Base-by-base conservation (phyloP, 441 rosid species). In the Jatropha podagrica region DNA sequence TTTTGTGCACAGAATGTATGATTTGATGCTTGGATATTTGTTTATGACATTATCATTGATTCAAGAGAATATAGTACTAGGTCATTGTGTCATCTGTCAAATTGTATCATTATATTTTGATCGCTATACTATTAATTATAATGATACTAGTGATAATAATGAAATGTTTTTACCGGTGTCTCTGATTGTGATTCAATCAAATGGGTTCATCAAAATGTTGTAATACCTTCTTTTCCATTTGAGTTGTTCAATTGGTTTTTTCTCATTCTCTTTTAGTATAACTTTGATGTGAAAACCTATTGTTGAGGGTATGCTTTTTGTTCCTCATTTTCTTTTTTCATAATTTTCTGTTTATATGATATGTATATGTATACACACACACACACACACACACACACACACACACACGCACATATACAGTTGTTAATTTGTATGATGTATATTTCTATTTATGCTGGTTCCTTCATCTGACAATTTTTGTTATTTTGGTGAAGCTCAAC, bases 401-500 rank as follows among this genome's bases (percentile, higher is more conserved):
- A n/a, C n/a, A n/a, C n/a, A n/a, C n/a, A n/a, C n/a, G n/a, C n/a
- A n/a, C n/a, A n/a, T n/a, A n/a, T n/a, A n/a, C 59, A 48, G 8
- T 46, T 32, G 27, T 18, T 46, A 41, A 15, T 52, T 12, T 20
- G 17, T 20, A 8, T 17, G 5, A 37, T 2, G 23, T 56, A 1
- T 52, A n/a, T 44, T 2, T 38, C 42, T 46, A 12, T 65, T 64
- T 64, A 17, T 51, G 48, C 9, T 23, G 72, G 52, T 60, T 68
- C 6, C 32, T 56, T 59, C 52, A 27, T 46, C 76, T 77, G 62
- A 74, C 55, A 23, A 15, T 14, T 60, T 67, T 54, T 64, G 54
- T 44, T n/a, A 3, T 68, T 55, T 42, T 51, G 83, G 72, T 87
- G 77, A 77, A 96, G 99, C 99, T 65, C 99, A 93, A 97, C 90